Evolutionary conservation across 148 eudicot genomes (phyloP).

Genomic region (Chenopodium berlandieri): DNA sequence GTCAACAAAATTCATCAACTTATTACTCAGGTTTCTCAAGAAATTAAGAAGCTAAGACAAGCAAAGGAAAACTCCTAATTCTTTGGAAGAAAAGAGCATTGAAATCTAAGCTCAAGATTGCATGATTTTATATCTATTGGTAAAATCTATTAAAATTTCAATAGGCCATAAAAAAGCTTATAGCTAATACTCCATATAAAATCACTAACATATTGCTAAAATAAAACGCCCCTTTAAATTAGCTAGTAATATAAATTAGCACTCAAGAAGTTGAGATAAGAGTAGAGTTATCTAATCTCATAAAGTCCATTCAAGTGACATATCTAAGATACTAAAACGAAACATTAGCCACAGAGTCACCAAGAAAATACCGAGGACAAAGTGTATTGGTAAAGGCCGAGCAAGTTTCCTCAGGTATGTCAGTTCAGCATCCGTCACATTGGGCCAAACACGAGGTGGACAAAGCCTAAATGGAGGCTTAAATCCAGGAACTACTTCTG

Average conservation of each 20-base stretch:
- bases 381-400: conserved; percentile 80
- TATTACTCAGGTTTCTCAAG: background rate
- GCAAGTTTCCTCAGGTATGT: conserved; percentile 88
- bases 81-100: background rate
- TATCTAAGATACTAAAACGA: background rate
- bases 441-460: conserved; percentile 53
- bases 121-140: background rate
- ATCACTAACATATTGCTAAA: too few relatives aligned
- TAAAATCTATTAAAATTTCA: background rate
- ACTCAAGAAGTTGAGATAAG: background rate
- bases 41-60: background rate
- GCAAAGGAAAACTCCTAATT: background rate
- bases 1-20: background rate
- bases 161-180: background rate
- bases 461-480: conserved; percentile 79
- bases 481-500: conserved; percentile 73
- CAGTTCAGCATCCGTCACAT: conserved; percentile 75
- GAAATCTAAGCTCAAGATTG: background rate
- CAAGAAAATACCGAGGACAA: conserved; percentile 78
- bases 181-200: background rate
- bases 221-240: background rate
- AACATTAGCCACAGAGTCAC: conserved; percentile 14
- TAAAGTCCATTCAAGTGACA: background rate
- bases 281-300: background rate
- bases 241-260: background rate